Evolutionary conservation across 1,284 basidiomycete genomes (phyloP), one percentile per base, ranked within the genome.

Genomic region (Irpex sp.): DNA sequence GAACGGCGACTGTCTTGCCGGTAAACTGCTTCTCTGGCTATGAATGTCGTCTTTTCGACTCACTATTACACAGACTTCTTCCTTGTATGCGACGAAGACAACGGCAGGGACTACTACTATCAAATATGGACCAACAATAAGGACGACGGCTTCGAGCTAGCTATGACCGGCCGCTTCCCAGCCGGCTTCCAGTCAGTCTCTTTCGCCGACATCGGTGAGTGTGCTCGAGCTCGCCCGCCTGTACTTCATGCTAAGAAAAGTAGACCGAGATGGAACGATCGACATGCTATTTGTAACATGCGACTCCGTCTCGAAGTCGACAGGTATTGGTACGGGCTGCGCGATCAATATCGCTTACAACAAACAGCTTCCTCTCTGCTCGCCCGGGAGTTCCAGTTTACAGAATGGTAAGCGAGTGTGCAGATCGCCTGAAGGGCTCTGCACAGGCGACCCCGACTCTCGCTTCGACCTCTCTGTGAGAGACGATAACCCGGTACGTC

Each of bases 201-300:
- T 0, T 98, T 98, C 68, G 94, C 93, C 19, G 97, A 99, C 67
- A 86, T 99, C 67, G 91, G 95, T 91, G 70, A 66, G 85, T 53
- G 45, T 12, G 28, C 28, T 33, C 28, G 28, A 33, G 28, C 28
- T 33, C 28, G 28, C 28, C 28, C 14, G 8, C 10, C 16, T 12
- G 3, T 18, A 19, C 18, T 54, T 18, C 9, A 5, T 16, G 8
- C 14, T 36, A 54, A 28, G 1, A 3, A 49, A 3, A 18, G 37
- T 51, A 95, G 94, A 97, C 71, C 86, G 97, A 12, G 97, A 99
- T 69, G 96, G 96, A 1, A 96, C 96, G 0, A 91, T 98, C 53
- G 96, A 99, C 73, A 87, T 99, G 80, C 82, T 99, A 56, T 96
- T 98, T 68, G 83, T 93, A 0, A 90, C 90, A 0, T 99, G 96